Evolutionary conservation across 768 basidiomycete species (phyloP), one percentile per base, ranked within the genome.

Genomic region (Russula sp.): DNA sequence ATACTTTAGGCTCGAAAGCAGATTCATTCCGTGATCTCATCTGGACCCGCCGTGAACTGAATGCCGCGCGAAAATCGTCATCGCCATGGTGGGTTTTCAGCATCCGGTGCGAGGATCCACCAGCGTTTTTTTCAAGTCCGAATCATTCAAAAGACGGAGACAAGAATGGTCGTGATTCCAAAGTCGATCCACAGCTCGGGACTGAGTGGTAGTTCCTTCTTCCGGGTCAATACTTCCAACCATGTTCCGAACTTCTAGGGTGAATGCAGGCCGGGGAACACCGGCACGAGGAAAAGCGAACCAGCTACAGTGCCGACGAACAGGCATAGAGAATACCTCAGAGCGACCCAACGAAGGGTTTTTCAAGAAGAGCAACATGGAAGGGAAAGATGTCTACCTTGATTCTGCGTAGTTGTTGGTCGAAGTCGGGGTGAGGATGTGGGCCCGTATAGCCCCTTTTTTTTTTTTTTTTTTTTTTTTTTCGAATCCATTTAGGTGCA

Each of bases 381-480:
- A 59, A 48, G 50, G 48, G 51, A 54, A 36, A 55, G 40, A 44
- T 14, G 42, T 20, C 40, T 50, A 46, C 36, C 59, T 24, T 48
- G 63, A 55, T 22, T 60, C 59, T 50, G 36, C 59, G 48, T 53
- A 50, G 63, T 44, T 40, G 36, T 38, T 40, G 26, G 28, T 28
- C 42, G 38, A 48, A 59, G 42, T 44, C 57, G 26, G 11, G 32
- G 57, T 38, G 40, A 11, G 34, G 26, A 24, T 53, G 63, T 51
- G 40, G 57, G 49, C 32, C 57, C 63, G 52, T 20, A 57, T 26
- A 53, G n/a, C n/a, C n/a, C n/a, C n/a, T n/a, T n/a, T n/a, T n/a
- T n/a, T n/a, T n/a, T n/a, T n/a, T n/a, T n/a, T n/a, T n/a, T n/a
- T n/a, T n/a, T n/a, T n/a, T n/a, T n/a, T n/a, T n/a, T n/a, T n/a